Base-by-base conservation (phyloP, 768 basidiomycete genomes). In the Leucocoprinus birnbaumii region DNA sequence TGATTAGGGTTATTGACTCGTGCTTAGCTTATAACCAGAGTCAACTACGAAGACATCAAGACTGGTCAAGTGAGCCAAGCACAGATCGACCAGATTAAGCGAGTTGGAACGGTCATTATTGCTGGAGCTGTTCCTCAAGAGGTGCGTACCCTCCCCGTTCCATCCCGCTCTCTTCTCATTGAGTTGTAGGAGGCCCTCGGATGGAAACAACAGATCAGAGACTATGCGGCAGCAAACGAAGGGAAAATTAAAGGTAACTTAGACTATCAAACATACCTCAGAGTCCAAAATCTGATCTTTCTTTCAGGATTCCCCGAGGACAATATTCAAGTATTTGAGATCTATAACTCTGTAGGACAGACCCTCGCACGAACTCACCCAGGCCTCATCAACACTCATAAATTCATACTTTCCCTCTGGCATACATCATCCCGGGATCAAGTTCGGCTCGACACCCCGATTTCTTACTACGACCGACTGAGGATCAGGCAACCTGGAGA, bases 401-500 rank as follows among this genome's bases (percentile, higher is more conserved):
- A 68, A 31, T 73, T 73, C 10, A 72, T 90, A 9, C 72, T 87
- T 8, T 73, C 75, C 3, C 72, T 90, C 13, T 89, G 85, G 83
- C 75, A 84, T 58, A 61, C 78, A 42, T 72, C 80, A 2, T 75
- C 1, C 57, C 62, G 25, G 66, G 27, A 77, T 24, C 65, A 69
- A 24, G 66, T 86, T 52, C 73, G 72, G 54, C 73, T 89, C 25
- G 60, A 68, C 10, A 82, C 75, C 2, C 87, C 88, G 0, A 68
- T 91, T n/a, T 82, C 84, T 1, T 92, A 92, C 66, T 87, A 83
- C 56, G 90, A 93, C 68, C 78, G 90, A 5, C 70, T 91, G 10
- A 78, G 89, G 2, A 87, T 91, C 45, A 79, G 91, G 4, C 77
- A 76, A 25, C 87, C 89, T 0, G 91, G 89, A 0, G 89, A 89